These are phyloP conservation scores for Tylopilus felleus DNA, from an alignment of 768 basidiomycete genomes.

Conservation along the genomic window DNA sequence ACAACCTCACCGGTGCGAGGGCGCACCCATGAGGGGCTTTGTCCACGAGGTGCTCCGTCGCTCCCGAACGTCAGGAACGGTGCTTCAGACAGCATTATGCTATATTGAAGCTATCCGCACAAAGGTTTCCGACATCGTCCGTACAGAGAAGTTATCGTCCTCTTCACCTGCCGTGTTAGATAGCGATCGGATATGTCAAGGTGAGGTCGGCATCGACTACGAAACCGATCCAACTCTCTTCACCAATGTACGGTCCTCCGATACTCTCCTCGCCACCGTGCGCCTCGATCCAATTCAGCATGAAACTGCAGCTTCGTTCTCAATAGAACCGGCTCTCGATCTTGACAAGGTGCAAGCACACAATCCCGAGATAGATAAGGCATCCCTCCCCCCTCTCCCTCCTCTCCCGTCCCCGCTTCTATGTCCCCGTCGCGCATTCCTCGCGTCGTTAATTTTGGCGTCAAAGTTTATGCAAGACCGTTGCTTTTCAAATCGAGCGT, in stretches of 20 bases:
- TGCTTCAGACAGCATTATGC: slow-evolving; percentile 84
- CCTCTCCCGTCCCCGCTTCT: slow-evolving; percentile 74
- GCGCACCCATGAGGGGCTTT: slow-evolving; percentile 68
- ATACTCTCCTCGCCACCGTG: slow-evolving; percentile 42
- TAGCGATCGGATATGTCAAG: slow-evolving; percentile 41
- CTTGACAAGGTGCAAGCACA: slow-evolving; percentile 5
- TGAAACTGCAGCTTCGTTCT: slow-evolving; percentile 16
- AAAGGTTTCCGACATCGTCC: slow-evolving; percentile 62
- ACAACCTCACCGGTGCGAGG: slow-evolving; percentile 27
- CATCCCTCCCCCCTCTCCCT: slow-evolving; percentile 34
- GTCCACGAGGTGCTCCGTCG: slow-evolving; percentile 88
- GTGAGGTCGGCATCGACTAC: slow-evolving; percentile 41
- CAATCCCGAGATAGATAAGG: slow-evolving; percentile 13
- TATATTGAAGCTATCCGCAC: slow-evolving; percentile 81
- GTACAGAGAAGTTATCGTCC: slow-evolving; percentile 43
- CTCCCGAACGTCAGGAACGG: slow-evolving; percentile 77
- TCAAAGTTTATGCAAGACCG: slow-evolving; percentile 93
- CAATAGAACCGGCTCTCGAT: slow-evolving; percentile 13
- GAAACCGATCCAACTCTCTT: slow-evolving; percentile 33
- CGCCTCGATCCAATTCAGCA: slow-evolving; percentile 35
- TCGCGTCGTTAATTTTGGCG: slow-evolving; percentile 84
- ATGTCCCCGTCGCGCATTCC: slow-evolving; percentile 85
- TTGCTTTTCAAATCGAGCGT: slow-evolving; percentile 90
- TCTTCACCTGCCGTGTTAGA: slow-evolving; percentile 40
- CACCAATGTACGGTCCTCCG: slow-evolving; percentile 8